Conservation (phyloP, 1,139 yeast species). For the Sugiyamaella grinbergsii region DNA sequence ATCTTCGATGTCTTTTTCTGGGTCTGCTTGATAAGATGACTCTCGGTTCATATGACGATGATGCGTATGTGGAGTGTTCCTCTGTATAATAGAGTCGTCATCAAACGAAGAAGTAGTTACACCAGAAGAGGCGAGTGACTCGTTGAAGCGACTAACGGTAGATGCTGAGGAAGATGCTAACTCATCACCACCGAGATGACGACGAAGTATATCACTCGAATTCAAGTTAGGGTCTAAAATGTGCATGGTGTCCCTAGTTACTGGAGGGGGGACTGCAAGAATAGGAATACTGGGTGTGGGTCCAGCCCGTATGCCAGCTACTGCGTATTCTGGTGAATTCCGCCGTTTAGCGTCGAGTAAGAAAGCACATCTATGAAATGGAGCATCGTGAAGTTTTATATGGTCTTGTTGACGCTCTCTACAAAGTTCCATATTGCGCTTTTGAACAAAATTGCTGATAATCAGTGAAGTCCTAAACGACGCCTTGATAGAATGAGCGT, state of each 20-base stretch:
- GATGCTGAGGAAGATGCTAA: constrained; percentile 23
- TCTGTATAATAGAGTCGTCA: neutral
- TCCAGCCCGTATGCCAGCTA: constrained; percentile 46
- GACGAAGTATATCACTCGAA: neutral
- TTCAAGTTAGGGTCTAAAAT: constrained; percentile 32
- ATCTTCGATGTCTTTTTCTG: constrained; percentile 11
- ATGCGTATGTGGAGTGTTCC: neutral
- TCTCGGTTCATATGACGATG: neutral
- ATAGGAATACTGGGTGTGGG: constrained; percentile 59
- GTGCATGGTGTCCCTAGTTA: constrained; percentile 44
- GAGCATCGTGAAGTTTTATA: constrained; percentile 71
- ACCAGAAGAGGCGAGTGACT: constrained; percentile 19
- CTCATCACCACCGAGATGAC: constrained; percentile 15
- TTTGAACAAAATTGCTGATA: constrained; percentile 62
- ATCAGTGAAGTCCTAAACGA: constrained; percentile 57
- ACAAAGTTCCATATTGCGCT: constrained; percentile 51
- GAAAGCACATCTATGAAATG: constrained; percentile 78
- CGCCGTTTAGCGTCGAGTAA: constrained; percentile 56
- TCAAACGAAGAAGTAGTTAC: constrained; percentile 11
- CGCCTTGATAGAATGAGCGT: constrained; percentile 33
- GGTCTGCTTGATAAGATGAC: neutral
- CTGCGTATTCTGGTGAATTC: constrained; percentile 46
- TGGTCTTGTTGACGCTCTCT: constrained; percentile 63
- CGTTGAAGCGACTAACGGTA: constrained; percentile 23
- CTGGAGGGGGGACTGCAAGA: constrained; percentile 66